Percentiles rank a stretch among this genome's conserved stretches.
Conservation (phyloP, 1,284 basidiomycete species). For the Laetiporus sulphureus region DNA sequence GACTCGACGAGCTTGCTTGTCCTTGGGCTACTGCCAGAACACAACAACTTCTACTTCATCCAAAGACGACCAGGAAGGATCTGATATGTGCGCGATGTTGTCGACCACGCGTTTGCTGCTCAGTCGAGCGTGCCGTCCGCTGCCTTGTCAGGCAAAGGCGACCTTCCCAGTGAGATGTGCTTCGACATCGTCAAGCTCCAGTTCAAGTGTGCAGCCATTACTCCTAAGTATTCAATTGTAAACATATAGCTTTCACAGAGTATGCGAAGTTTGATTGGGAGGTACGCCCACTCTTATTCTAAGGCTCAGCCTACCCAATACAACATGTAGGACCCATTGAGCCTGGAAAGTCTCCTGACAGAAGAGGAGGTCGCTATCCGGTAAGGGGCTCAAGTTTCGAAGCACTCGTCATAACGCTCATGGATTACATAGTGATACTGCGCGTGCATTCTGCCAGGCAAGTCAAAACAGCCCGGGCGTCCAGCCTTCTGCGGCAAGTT, state of each 20-base stretch:
- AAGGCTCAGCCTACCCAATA: background rate
- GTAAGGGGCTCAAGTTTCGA: conserved; percentile 35
- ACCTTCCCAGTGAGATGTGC: no score
- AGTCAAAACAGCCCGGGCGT: conserved; percentile 13
- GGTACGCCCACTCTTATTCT: conserved; percentile 29
- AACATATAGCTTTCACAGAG: conserved; percentile 20
- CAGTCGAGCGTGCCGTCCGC: no score
- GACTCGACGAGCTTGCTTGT: no score
- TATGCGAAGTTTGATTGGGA: conserved; percentile 66
- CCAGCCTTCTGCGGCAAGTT: background rate
- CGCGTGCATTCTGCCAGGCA: conserved; percentile 80
- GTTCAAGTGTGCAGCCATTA: background rate
- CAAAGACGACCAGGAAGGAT: no score
- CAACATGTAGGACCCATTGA: conserved; percentile 65
- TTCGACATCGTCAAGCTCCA: background rate
- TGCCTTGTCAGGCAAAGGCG: no score
- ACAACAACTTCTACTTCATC: background rate
- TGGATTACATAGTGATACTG: conserved; percentile 58
- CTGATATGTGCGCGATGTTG: no score
- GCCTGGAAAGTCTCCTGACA: conserved; percentile 71
- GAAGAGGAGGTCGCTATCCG: conserved; percentile 90
- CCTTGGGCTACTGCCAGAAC: background rate
- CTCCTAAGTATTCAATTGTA: background rate
- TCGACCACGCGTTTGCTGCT: no score
- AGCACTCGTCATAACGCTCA: background rate